These are phyloP conservation scores for Pyrenochaeta sp. DNA, from an alignment of 2,329 filamentous ascomycete genomes.

Conservation along the genomic window DNA sequence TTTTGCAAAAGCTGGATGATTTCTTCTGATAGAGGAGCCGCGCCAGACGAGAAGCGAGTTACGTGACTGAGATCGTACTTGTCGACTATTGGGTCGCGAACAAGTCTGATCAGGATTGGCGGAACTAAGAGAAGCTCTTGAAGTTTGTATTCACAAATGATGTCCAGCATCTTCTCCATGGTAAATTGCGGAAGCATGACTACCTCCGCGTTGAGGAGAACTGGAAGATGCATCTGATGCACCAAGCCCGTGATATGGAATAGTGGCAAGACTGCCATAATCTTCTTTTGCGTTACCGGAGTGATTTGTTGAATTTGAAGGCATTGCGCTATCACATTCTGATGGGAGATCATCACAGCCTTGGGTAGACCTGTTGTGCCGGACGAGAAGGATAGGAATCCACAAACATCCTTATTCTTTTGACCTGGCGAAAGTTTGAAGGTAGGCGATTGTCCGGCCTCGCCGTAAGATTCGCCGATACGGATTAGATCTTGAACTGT, in stretches of 20 bases:
- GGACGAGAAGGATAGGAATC: conserved; percentile 52
- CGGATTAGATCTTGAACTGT: conserved; percentile 57
- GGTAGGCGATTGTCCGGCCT: conserved; percentile 53
- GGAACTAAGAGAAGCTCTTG: conserved; percentile 62
- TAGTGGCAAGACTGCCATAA: conserved; percentile 43
- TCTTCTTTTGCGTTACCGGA: conserved; percentile 50
- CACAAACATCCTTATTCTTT: conserved; percentile 64
- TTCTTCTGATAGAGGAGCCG: conserved; percentile 65
- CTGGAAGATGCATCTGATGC: conserved; percentile 65
- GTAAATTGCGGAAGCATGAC: conserved; percentile 70
- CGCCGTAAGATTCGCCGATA: conserved; percentile 52
- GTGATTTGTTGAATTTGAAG: conserved; percentile 60
- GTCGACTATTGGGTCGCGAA: conserved; percentile 62
- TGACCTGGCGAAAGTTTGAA: conserved; percentile 61
- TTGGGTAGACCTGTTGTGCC: conserved; percentile 50
- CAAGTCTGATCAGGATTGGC: conserved; percentile 67
- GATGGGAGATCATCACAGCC: conserved; percentile 46
- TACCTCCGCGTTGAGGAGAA: conserved; percentile 70
- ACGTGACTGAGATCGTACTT: conserved; percentile 66
- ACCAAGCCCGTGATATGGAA: conserved; percentile 49
- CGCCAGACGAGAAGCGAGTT: conserved; percentile 65
- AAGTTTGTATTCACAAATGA: conserved; percentile 56
- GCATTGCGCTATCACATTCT: conserved; percentile 61
- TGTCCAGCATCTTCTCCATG: conserved; percentile 59
- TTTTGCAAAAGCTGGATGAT: conserved; percentile 64